phyloP scores from a whole-genome alignment of 225 moss, liverwort and hornwort genomes.

The Lunularia cruciata region DNA sequence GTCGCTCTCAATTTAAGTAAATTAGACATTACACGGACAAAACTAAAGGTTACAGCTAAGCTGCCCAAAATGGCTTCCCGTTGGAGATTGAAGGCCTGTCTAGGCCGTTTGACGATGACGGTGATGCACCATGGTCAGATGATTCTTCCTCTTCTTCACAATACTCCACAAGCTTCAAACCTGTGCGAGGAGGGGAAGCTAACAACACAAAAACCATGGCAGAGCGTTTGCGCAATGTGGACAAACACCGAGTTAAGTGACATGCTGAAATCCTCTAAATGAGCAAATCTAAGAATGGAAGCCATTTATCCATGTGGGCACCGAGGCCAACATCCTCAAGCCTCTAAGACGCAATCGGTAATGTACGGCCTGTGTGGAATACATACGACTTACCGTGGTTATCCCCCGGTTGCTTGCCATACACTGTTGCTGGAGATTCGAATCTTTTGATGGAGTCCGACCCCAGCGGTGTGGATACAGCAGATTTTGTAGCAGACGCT shows the following conservation, averaged over 20 bases:
- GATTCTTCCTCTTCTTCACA: conserved; percentile 82
- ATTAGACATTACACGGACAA: not conserved
- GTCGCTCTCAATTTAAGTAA: not conserved
- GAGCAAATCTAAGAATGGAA: too few relatives aligned
- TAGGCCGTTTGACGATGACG: conserved; percentile 17
- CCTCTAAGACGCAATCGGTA: too few relatives aligned
- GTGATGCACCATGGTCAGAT: conserved; percentile 22
- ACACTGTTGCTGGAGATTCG: not conserved
- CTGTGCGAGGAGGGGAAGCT: conserved; percentile 53
- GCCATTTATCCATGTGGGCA: too few relatives aligned
- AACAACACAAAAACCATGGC: conserved; percentile 42
- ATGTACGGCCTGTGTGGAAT: too few relatives aligned
- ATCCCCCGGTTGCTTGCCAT: conserved; percentile 22
- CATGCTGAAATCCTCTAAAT: not conserved
- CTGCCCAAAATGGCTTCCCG: conserved; percentile 85
- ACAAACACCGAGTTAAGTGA: conserved; percentile 45
- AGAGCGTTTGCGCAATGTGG: conserved; percentile 36
- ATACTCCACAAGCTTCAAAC: conserved; percentile 88
- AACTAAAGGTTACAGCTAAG: conserved; percentile 17
- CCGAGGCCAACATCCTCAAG: not conserved
- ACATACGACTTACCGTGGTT: conserved; percentile 47
- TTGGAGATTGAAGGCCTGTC: conserved; percentile 32
- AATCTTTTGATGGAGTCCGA: not conserved
- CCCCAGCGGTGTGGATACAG: conserved; percentile 25
- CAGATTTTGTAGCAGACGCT: not conserved